These are phyloP conservation scores for Melocanna baccifera DNA, from an alignment of 176 grass and related monocot species.

Conservation along the genomic window DNA sequence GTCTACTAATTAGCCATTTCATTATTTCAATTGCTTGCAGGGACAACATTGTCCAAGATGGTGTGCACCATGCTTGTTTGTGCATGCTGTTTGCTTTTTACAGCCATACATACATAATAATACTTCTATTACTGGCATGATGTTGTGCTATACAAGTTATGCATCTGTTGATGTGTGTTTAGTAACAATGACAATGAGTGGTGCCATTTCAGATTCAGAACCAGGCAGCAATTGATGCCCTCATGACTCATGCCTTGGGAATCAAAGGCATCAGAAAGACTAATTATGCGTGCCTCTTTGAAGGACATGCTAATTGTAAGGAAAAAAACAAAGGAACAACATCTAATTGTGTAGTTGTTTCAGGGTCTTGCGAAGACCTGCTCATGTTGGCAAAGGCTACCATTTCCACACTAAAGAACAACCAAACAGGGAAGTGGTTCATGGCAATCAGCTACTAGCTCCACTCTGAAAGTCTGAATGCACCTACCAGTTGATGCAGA, in stretches of 20 bases:
- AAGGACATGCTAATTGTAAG: background rate
- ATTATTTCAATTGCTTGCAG: background rate
- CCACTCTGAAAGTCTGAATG: background rate
- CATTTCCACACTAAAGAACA: background rate
- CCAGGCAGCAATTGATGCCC: background rate
- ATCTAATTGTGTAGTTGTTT: background rate
- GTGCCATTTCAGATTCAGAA: background rate
- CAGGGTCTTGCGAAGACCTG: background rate
- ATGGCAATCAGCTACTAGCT: background rate
- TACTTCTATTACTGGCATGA: background rate
- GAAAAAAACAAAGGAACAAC: too few relatives aligned
- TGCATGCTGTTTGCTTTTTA: background rate
- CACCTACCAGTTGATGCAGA: background rate
- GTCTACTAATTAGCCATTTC: background rate
- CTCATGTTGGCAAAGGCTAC: background rate
- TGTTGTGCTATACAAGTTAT: too few relatives aligned
- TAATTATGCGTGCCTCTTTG: background rate
- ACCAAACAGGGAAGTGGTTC: background rate
- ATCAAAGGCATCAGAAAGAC: background rate
- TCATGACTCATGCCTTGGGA: background rate
- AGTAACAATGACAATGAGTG: background rate
- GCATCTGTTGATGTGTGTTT: background rate
- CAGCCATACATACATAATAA: background rate
- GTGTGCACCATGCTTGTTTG: background rate
- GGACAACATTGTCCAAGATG: background rate